A percentile compares a stretch with the other conserved stretches of the same genome.
These are phyloP conservation scores for Pichia norvegensis DNA, from an alignment of 1,139 yeast genomes.

Conservation along the genomic window DNA sequence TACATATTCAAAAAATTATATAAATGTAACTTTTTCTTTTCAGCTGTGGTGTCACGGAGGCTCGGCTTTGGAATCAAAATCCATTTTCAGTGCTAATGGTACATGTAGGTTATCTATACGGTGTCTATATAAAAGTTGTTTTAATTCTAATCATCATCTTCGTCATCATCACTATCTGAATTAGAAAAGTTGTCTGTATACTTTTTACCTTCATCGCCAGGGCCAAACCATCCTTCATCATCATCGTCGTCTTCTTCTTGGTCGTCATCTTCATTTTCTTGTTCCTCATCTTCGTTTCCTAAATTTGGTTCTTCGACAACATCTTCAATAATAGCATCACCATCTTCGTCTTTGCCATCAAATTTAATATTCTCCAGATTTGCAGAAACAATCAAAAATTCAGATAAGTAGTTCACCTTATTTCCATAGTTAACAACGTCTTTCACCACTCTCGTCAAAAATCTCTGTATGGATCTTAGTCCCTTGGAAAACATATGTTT, in stretches of 20 bases:
- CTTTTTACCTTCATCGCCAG: conserved; percentile 27
- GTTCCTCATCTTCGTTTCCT: conserved; percentile 17
- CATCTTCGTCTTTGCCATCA: conserved; percentile 15
- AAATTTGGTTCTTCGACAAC: conserved; percentile 24
- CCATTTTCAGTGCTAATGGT: no score
- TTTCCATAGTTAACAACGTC: conserved; percentile 44
- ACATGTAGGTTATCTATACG: not conserved
- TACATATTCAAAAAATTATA: no score
- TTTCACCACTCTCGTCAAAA: conserved; percentile 65
- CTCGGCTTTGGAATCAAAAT: not conserved
- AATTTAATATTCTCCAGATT: conserved; percentile 1
- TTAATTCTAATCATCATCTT: conserved; percentile 11
- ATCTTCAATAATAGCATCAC: conserved; percentile 21
- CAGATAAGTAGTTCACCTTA: conserved; percentile 19
- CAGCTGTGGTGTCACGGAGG: no score
- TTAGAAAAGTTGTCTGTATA: conserved; percentile 21
- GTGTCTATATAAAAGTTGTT: not conserved
- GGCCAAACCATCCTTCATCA: conserved; percentile 37
- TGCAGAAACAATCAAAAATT: conserved; percentile 21
- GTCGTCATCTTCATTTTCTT: conserved; percentile 20
- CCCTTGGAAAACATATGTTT: conserved; percentile 61
- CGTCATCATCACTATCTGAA: conserved; percentile 16
- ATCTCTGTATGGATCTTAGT: conserved; percentile 67
- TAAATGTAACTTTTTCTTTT: no score
- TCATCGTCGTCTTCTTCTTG: conserved; percentile 29